Conservation (phyloP, 164 flowering plant species). For the Amborella trichopoda region DNA sequence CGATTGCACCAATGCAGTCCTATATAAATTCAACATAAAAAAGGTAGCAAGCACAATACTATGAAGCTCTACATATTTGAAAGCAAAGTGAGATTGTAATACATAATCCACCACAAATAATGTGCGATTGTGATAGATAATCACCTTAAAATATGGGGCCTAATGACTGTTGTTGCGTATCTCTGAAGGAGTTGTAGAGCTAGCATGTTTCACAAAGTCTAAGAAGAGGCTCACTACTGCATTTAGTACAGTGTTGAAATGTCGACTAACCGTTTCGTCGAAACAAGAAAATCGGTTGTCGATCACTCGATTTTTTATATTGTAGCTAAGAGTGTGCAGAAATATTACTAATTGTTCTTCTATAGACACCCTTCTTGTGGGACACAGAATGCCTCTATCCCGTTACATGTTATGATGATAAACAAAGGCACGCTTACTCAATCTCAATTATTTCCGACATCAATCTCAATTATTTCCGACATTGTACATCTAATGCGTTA, state of each 20-base stretch:
- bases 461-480: too few species aligned
- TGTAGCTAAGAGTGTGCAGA: constrained; percentile 1
- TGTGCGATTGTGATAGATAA: too few species aligned
- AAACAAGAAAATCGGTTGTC: neutral
- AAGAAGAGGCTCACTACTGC: neutral
- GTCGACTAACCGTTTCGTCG: constrained; percentile 4
- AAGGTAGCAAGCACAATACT: too few species aligned
- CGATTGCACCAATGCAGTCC: neutral
- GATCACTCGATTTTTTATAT: neutral
- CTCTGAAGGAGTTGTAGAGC: neutral
- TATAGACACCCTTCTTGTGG: neutral
- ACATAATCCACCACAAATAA: neutral
- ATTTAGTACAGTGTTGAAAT: constrained; percentile 1
- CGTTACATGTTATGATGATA: too few species aligned
- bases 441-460: too few species aligned
- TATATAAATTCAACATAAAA: too few species aligned
- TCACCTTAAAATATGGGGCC: constrained; percentile 5
- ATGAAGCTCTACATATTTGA: neutral
- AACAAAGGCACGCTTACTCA: too few species aligned
- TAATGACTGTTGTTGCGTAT: neutral
- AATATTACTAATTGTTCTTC: constrained; percentile 5
- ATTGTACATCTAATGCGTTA: too few species aligned
- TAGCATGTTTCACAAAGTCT: neutral
- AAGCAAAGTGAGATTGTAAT: neutral
- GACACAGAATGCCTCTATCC: neutral